These are phyloP conservation scores for Chondrostereum purpureum DNA, from an alignment of 1,284 basidiomycete species.

Conservation along the genomic window DNA sequence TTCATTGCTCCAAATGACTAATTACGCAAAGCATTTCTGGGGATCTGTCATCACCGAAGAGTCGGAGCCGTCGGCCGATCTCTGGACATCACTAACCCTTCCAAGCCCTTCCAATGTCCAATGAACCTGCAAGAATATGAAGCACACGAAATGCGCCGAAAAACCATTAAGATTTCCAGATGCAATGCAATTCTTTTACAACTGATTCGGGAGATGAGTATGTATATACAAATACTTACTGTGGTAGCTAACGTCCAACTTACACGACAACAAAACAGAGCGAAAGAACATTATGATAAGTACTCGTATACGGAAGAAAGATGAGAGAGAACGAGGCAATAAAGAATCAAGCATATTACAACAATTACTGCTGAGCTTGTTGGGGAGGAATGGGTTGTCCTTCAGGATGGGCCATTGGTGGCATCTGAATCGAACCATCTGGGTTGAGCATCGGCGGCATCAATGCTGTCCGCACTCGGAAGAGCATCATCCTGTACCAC, in stretches of 20 bases:
- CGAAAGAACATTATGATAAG: no score
- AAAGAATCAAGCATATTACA: no score
- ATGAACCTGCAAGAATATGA: no score
- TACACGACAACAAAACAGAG: not conserved
- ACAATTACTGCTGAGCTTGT: not conserved
- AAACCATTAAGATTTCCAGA: no score
- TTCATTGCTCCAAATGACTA: not conserved
- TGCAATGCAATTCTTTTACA: no score
- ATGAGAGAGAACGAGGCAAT: not conserved
- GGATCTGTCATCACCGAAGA: not conserved
- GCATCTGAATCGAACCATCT: slow-evolving; percentile 44
- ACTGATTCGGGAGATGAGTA: no score
- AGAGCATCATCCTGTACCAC: slow-evolving; percentile 78
- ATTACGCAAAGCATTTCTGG: not conserved
- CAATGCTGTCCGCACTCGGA: slow-evolving; percentile 62
- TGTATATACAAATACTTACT: not conserved
- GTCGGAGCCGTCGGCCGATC: no score
- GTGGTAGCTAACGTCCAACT: not conserved
- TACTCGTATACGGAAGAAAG: no score
- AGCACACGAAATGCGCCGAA: no score
- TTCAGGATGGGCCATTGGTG: slow-evolving; percentile 38
- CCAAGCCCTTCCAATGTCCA: no score
- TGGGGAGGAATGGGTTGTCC: not conserved
- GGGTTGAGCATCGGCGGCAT: slow-evolving; percentile 58
- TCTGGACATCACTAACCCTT: no score